These are phyloP conservation scores for Neoscytalidium dimidiatum DNA, from an alignment of 2,329 filamentous ascomycete genomes.

Conservation along the genomic window DNA sequence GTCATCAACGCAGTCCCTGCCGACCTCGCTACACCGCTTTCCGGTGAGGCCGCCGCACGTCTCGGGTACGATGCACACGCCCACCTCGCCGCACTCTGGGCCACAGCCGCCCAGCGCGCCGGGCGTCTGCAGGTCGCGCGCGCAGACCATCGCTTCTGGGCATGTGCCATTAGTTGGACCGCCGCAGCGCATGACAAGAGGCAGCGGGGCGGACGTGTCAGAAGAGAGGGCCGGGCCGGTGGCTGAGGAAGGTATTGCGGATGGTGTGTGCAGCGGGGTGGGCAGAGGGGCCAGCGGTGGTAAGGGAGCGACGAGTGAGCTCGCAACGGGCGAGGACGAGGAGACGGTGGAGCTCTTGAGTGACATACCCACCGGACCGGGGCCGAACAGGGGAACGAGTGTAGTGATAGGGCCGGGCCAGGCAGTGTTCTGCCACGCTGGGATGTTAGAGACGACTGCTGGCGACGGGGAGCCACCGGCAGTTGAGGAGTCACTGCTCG, in stretches of 20 bases:
- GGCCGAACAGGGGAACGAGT: neutral
- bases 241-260: neutral
- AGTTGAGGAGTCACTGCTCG: no score
- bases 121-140: neutral
- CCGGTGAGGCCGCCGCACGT: slow-evolving; percentile 46
- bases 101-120: slow-evolving; percentile 29
- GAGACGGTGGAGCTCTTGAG: neutral
- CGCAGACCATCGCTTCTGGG: neutral
- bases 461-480: neutral
- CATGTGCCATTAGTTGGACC: neutral
- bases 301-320: neutral
- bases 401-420: neutral
- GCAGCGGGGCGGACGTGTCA: neutral
- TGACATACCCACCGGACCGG: neutral
- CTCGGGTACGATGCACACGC: slow-evolving; percentile 37
- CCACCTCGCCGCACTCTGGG: slow-evolving; percentile 32
- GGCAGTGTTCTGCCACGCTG: neutral
- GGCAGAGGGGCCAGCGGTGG: neutral
- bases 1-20: slow-evolving; percentile 45
- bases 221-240: neutral
- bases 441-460: neutral
- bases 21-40: slow-evolving; percentile 31
- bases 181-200: neutral
- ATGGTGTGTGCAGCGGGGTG: neutral
- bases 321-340: neutral